Conservation (phyloP, 2,329 filamentous ascomycete species). For the Trichoderma polysporum region DNA sequence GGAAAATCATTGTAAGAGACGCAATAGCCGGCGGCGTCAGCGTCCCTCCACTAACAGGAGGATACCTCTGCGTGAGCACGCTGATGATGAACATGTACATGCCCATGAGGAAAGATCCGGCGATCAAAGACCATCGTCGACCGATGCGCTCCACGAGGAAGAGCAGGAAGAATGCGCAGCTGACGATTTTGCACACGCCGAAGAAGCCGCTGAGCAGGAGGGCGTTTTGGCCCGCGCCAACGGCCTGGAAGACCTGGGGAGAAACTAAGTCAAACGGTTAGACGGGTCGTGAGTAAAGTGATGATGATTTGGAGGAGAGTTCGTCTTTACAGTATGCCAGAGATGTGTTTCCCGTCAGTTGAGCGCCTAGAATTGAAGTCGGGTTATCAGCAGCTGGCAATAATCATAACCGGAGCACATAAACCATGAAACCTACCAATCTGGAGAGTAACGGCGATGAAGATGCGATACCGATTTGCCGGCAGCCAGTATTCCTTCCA, state of each 20-base stretch:
- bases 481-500: slow-evolving; percentile 47
- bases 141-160: slow-evolving; percentile 52
- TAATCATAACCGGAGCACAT: not conserved
- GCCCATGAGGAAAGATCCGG: slow-evolving; percentile 50
- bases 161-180: slow-evolving; percentile 46
- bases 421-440: slow-evolving; percentile 35
- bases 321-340: slow-evolving; percentile 46
- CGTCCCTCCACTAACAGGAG: slow-evolving; percentile 34
- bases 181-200: slow-evolving; percentile 51
- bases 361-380: slow-evolving; percentile 30
- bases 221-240: slow-evolving; percentile 47
- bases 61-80: slow-evolving; percentile 46
- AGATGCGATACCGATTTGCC: slow-evolving; percentile 47
- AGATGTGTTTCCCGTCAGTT: slow-evolving; percentile 52
- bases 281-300: not conserved
- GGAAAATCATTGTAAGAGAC: slow-evolving; percentile 51
- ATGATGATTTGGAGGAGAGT: not conserved
- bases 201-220: slow-evolving; percentile 54
- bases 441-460: slow-evolving; percentile 51
- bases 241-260: slow-evolving; percentile 50
- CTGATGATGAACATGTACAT: slow-evolving; percentile 53
- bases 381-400: not conserved
- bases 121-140: slow-evolving; percentile 48
- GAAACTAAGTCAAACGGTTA: slow-evolving; percentile 35
- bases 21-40: slow-evolving; percentile 44